A percentile compares a stretch with the other conserved stretches of the same genome.
Conservation (phyloP, 257 asterid species). For the Solanum arcanum region DNA sequence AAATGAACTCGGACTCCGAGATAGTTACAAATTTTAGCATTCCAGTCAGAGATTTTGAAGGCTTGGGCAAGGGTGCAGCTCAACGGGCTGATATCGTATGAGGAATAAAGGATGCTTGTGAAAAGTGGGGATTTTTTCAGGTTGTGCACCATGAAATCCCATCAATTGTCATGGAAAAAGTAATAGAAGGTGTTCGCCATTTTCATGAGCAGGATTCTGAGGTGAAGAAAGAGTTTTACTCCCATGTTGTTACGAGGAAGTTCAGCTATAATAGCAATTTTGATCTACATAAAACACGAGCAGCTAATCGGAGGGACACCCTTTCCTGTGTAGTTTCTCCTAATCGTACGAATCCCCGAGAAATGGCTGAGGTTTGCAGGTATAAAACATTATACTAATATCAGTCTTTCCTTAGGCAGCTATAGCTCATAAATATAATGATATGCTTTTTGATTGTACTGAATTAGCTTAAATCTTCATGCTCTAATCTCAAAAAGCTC, state of each 20-base stretch:
- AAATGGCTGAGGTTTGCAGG: conserved; percentile 9
- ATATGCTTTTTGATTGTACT: background rate
- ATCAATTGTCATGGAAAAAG: background rate
- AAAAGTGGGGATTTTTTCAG: conserved; percentile 9
- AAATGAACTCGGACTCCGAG: background rate
- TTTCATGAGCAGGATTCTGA: conserved; percentile 21
- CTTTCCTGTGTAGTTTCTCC: conserved; percentile 1
- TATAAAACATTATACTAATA: background rate
- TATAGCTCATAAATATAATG: background rate
- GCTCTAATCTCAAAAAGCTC: background rate
- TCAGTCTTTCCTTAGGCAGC: background rate
- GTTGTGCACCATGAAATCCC: conserved; percentile 8
- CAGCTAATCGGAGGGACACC: conserved; percentile 16
- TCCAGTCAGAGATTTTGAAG: background rate
- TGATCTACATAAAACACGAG: conserved; percentile 3
- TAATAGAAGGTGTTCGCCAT: background rate
- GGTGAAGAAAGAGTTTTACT: conserved; percentile 7
- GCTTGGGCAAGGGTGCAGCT: background rate
- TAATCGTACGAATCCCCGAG: conserved; percentile 3
- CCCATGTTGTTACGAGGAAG: background rate
- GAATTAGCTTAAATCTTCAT: background rate
- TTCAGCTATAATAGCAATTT: conserved; percentile 4
- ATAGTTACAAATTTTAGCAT: background rate
- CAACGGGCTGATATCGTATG: background rate
- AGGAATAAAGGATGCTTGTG: background rate